A percentile compares a stretch with the other conserved stretches of the same genome.
Evolutionary conservation across 2,329 filamentous ascomycete genomes (phyloP).

Genomic region (Paramyrothecium sp.): DNA sequence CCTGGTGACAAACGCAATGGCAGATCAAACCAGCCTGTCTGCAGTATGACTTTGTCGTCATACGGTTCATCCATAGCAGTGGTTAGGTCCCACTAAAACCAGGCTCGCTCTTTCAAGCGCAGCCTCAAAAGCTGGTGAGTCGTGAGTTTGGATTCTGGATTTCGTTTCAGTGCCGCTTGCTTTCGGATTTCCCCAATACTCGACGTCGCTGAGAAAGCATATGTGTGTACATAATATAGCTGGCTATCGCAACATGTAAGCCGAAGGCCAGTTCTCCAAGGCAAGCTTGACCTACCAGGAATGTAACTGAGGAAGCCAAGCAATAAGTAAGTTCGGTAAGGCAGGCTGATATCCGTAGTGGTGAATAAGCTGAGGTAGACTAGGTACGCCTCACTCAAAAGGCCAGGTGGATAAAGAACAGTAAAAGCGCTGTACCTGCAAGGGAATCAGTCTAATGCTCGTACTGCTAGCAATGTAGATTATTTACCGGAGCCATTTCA

Average conservation of each 20-base stretch:
- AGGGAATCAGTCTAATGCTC: background rate
- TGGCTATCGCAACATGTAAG: constrained; percentile 1
- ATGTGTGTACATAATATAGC: constrained; percentile 5
- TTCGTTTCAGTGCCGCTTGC: too few relatives aligned
- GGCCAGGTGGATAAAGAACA: constrained; percentile 3
- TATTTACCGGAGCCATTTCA: constrained; percentile 5
- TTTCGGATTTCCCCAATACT: background rate
- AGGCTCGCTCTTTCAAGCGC: too few relatives aligned
- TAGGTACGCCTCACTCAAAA: constrained; percentile 2
- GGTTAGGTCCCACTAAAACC: too few relatives aligned
- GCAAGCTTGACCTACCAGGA: constrained; percentile 2
- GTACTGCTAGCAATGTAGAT: background rate
- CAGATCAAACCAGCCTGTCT: too few relatives aligned
- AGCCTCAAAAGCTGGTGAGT: too few relatives aligned
- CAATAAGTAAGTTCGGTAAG: constrained; percentile 1
- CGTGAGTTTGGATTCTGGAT: too few relatives aligned
- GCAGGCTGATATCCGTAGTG: background rate
- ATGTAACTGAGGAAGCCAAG: constrained; percentile 5
- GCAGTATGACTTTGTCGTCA: too few relatives aligned
- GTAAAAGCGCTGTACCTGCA: constrained; percentile 5
- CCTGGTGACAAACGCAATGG: too few relatives aligned
- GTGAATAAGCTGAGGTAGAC: background rate
- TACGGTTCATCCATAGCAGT: too few relatives aligned
- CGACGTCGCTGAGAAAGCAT: constrained; percentile 6
- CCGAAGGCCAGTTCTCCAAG: background rate